These are phyloP conservation scores for Aphanomyces cochlioides DNA, from an alignment of 352 stramenopile species.

Conservation along the genomic window DNA sequence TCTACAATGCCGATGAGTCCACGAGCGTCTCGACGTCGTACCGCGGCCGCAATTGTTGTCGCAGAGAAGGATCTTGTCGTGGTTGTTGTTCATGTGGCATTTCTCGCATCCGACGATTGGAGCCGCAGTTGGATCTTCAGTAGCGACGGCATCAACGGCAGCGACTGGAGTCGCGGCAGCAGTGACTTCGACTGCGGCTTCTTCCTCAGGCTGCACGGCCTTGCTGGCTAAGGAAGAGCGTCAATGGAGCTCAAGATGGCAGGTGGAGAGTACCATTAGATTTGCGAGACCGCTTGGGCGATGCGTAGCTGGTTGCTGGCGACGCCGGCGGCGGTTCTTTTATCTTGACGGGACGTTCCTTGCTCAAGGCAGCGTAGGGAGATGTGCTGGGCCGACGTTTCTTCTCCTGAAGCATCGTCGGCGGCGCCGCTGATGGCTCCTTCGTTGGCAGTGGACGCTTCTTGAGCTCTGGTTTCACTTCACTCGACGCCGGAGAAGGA, in stretches of 20 bases:
- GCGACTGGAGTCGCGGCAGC: neutral
- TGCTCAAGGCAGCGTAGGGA: constrained; percentile 21
- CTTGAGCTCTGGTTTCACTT: constrained; percentile 4
- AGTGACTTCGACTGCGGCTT: neutral
- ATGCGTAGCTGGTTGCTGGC: neutral
- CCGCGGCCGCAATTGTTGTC: constrained; percentile 52
- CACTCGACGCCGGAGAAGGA: neutral
- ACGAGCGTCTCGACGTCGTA: neutral
- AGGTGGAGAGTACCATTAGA: too few species aligned
- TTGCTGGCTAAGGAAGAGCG: too few species aligned
- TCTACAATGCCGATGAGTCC: constrained; percentile 29
- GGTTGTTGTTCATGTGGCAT: constrained; percentile 43
- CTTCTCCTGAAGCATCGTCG: constrained; percentile 14
- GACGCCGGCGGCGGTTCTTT: neutral
- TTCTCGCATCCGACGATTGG: constrained; percentile 28
- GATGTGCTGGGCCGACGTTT: constrained; percentile 22
- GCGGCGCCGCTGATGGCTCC: neutral
- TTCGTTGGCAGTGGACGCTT: constrained; percentile 18
- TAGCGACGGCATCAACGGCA: neutral
- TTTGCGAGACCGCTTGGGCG: too few species aligned
- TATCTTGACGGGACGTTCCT: neutral
- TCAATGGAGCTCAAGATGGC: too few species aligned
- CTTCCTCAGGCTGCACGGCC: too few species aligned
- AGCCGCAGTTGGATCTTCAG: neutral
- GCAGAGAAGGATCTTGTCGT: constrained; percentile 44